Evolutionary conservation across 139 green algal species (phyloP), one percentile per base, ranked within the genome.

Genomic region (Coelastrella sp.): DNA sequence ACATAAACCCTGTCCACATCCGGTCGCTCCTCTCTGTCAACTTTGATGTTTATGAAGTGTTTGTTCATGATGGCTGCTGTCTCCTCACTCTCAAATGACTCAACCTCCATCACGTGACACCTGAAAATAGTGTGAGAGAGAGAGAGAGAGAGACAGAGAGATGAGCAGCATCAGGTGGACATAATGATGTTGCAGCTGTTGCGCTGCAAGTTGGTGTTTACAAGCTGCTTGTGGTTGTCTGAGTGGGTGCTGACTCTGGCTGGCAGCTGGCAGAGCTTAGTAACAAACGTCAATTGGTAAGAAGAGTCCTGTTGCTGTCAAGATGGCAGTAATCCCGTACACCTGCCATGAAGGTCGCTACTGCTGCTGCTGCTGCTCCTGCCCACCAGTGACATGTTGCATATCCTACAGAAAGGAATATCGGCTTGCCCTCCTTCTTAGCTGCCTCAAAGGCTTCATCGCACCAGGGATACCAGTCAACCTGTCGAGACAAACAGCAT

Each of bases 71-170:
- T 38, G 8, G 74, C 84, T 5, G 96, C 96, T 25, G 91, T 87
- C 68, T 92, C 91, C 73, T 96, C 89, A 74, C 59, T 83, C 83
- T 98, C 94, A 92, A 98, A 98, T 25, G 83, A 93, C 88, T 98
- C 96, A 0, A 85, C 86, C 91, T 97, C 95, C 94, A 98, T 98
- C 40, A 98, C 95, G 74, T 98, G 95, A 79, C 95, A 98, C 93
- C 93, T 94, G 88, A n/a, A n/a, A n/a, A n/a, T n/a, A n/a, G n/a
- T n/a, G n/a, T n/a, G n/a, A n/a, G n/a, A n/a, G n/a, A n/a, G n/a
- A n/a, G n/a, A n/a, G n/a, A n/a, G n/a, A n/a, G n/a, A n/a, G n/a
- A n/a, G n/a, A n/a, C n/a, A n/a, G n/a, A n/a, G n/a, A n/a, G n/a
- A n/a, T n/a, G n/a, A n/a, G n/a, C n/a, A 48, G 64, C 64, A 73